A percentile compares a stretch with the other conserved stretches of the same genome.
Evolutionary conservation across 768 basidiomycete genomes (phyloP).

Genomic region (Russula emetica): DNA sequence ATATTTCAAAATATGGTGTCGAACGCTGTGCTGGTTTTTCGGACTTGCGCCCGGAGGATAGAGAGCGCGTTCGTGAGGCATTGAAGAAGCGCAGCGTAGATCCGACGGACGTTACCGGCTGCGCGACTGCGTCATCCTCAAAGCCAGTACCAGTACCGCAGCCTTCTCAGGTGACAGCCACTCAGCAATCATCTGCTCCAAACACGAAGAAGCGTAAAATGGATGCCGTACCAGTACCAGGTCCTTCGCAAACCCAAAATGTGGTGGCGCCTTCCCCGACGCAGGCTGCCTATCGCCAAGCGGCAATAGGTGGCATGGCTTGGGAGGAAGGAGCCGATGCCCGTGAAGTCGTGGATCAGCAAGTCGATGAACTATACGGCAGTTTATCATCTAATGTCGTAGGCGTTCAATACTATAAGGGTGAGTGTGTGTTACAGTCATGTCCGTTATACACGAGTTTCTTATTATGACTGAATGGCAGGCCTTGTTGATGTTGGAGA

Average conservation of each 20-base stretch:
- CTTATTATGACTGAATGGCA: constrained; percentile 27
- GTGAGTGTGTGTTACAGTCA: constrained; percentile 34
- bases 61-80: constrained; percentile 57
- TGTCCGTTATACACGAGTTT: neutral
- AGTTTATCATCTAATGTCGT: constrained; percentile 60
- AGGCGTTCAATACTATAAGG: constrained; percentile 79
- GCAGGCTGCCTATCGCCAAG: constrained; percentile 24
- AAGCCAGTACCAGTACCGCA: constrained; percentile 3
- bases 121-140: constrained; percentile 31
- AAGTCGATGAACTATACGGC: constrained; percentile 64
- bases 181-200: constrained; percentile 26
- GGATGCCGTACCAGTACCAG: constrained; percentile 25
- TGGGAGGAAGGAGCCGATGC: constrained; percentile 27
- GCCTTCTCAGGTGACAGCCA: constrained; percentile 6
- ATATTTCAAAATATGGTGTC: constrained; percentile 12
- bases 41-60: constrained; percentile 47
- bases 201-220: constrained; percentile 48
- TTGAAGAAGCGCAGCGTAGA: constrained; percentile 52
- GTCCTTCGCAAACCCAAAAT: constrained; percentile 13
- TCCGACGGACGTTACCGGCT: constrained; percentile 51
- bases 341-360: constrained; percentile 21
- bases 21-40: constrained; percentile 9
- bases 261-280: constrained; percentile 23
- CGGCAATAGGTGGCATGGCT: constrained; percentile 18
- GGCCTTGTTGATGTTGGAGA: constrained; percentile 79